phyloP scores from a whole-genome alignment of 352 stramenopile species.

The Phytophthora hybrid region DNA sequence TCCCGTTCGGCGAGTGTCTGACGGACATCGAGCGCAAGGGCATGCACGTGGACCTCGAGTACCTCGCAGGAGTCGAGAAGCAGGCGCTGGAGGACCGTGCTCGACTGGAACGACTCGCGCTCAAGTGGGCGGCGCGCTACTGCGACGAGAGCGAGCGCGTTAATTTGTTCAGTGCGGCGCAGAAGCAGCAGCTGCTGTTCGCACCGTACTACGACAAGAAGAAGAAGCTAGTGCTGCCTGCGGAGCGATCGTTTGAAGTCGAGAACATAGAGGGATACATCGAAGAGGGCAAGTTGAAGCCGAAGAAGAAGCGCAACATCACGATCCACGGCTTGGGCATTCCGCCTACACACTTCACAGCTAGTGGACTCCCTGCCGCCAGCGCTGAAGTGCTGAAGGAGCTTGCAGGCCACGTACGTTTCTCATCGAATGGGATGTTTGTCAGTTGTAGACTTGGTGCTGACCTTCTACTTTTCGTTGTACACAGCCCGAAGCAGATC shows the following conservation, averaged over 20 bases:
- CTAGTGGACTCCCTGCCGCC: constrained; percentile 91
- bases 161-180: constrained; percentile 94
- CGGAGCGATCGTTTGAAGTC: constrained; percentile 81
- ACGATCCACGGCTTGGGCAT: constrained; percentile 93
- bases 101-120: constrained; percentile 84
- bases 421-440: not conserved
- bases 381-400: constrained; percentile 95
- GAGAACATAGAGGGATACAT: constrained; percentile 82
- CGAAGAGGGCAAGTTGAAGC: constrained; percentile 71
- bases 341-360: constrained; percentile 93
- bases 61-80: constrained; percentile 93
- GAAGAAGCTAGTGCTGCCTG: constrained; percentile 74
- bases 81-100: constrained; percentile 92
- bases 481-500: constrained; percentile 75
- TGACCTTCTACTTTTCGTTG: constrained; percentile 9
- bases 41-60: constrained; percentile 91
- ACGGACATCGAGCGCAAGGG: constrained; percentile 98
- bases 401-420: constrained; percentile 89
- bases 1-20: constrained; percentile 98
- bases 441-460: not conserved
- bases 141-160: constrained; percentile 95
- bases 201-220: constrained; percentile 85
- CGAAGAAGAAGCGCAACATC: constrained; percentile 86
- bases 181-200: constrained; percentile 98
- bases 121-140: constrained; percentile 93